Conservation (phyloP, 495 filamentous ascomycete genomes). For the Hyaloscypha bicolor region DNA sequence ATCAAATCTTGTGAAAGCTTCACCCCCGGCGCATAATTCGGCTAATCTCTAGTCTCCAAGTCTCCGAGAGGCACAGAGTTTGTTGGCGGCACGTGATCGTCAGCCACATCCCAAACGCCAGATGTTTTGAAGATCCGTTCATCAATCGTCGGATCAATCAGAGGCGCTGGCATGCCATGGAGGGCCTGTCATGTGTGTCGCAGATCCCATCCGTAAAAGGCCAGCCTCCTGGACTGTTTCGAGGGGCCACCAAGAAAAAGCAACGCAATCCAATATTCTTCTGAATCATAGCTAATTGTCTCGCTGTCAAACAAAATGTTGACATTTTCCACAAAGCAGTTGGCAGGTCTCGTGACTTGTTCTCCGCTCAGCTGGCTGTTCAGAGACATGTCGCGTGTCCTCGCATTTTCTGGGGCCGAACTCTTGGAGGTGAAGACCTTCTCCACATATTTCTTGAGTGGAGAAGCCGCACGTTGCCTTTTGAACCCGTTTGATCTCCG, state of each 20-base stretch:
- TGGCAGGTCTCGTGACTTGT: neutral
- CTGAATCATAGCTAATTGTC: neutral
- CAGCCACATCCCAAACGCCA: neutral
- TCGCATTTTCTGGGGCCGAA: neutral
- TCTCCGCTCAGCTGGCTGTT: neutral
- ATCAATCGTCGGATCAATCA: neutral
- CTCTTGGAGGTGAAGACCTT: neutral
- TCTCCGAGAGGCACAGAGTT: neutral
- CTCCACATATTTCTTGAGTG: too few relatives aligned
- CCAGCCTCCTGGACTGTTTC: neutral
- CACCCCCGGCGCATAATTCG: neutral
- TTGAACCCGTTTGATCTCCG: too few relatives aligned
- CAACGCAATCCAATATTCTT: neutral
- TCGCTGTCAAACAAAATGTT: neutral
- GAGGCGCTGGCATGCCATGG: neutral
- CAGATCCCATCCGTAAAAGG: neutral
- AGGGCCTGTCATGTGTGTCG: neutral
- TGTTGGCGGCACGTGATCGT: neutral
- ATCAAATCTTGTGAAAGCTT: neutral
- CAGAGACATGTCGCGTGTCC: neutral
- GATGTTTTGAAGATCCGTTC: neutral
- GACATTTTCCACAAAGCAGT: neutral
- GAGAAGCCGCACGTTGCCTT: too few relatives aligned
- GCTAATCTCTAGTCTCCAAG: neutral
- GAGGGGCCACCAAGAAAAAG: neutral